phyloP scores from a whole-genome alignment of 805 yeast species.

The Saturnispora sekii region DNA sequence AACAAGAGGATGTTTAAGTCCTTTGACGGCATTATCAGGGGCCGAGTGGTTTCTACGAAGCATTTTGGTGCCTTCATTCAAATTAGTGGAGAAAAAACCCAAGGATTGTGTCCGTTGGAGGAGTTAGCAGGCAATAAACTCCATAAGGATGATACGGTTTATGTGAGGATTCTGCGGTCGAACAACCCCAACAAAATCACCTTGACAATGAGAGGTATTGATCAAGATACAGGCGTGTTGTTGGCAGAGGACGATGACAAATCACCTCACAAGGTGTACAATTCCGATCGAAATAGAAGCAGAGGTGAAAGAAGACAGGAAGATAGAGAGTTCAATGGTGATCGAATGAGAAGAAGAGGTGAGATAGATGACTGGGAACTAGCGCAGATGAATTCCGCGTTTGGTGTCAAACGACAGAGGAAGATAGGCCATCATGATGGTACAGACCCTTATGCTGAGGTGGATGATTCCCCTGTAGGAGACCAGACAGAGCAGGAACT shows the following conservation, averaged over 20 bases:
- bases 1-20: constrained; percentile 3
- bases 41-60: constrained; percentile 49
- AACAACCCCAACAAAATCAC: constrained; percentile 38
- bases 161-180: constrained; percentile 44
- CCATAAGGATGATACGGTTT: constrained; percentile 49
- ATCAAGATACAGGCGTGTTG: constrained; percentile 53
- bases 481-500: constrained; percentile 40
- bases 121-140: constrained; percentile 42
- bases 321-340: background rate
- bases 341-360: constrained; percentile 9
- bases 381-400: constrained; percentile 49
- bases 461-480: constrained; percentile 13
- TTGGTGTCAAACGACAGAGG: constrained; percentile 20
- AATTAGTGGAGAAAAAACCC: constrained; percentile 29
- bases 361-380: constrained; percentile 74
- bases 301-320: background rate
- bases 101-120: constrained; percentile 74
- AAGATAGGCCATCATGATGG: constrained; percentile 7
- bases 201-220: constrained; percentile 60
- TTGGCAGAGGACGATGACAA: background rate
- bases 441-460: constrained; percentile 28
- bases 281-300: background rate
- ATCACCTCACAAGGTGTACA: too few relatives aligned
- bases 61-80: constrained; percentile 74
- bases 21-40: constrained; percentile 38